Conservation (phyloP, 345 rosid genomes). For the Rhodomyrtus tomentosa region DNA sequence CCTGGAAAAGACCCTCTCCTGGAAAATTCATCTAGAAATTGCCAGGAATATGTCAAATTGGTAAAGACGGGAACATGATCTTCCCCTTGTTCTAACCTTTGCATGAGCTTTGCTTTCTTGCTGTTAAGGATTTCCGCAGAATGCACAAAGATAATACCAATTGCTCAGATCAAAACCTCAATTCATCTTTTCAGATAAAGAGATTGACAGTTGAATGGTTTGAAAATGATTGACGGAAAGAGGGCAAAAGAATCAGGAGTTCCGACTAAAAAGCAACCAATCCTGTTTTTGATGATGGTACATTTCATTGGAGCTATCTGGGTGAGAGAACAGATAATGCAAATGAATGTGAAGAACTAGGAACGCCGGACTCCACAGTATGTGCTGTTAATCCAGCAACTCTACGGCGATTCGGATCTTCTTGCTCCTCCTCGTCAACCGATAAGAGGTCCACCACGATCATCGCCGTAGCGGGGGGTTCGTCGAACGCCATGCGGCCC, state of each 20-base stretch:
- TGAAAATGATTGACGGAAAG: background rate
- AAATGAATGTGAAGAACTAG: slow-evolving; percentile 24
- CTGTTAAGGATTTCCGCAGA: background rate
- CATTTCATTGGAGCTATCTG: slow-evolving; percentile 18
- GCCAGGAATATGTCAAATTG: background rate
- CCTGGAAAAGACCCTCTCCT: background rate
- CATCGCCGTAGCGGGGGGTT: slow-evolving; percentile 69
- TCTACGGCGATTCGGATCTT: background rate
- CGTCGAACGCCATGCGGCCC: slow-evolving; percentile 42
- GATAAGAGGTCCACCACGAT: slow-evolving; percentile 54
- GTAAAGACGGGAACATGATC: background rate
- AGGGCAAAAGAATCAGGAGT: background rate
- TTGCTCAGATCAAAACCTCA: background rate
- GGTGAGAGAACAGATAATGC: slow-evolving; percentile 52
- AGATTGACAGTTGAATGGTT: background rate
- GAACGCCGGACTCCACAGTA: background rate
- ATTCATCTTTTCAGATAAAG: background rate
- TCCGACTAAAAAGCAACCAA: background rate
- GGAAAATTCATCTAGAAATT: background rate
- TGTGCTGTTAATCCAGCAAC: slow-evolving; percentile 11
- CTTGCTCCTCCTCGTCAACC: slow-evolving; percentile 19
- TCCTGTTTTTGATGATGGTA: background rate
- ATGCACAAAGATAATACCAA: background rate
- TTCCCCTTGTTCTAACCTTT: background rate
- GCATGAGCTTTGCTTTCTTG: background rate